A percentile compares a stretch with the other conserved stretches of the same genome.
Conservation (phyloP, 1,139 yeast genomes). For the Yamadazyma triangularis region DNA sequence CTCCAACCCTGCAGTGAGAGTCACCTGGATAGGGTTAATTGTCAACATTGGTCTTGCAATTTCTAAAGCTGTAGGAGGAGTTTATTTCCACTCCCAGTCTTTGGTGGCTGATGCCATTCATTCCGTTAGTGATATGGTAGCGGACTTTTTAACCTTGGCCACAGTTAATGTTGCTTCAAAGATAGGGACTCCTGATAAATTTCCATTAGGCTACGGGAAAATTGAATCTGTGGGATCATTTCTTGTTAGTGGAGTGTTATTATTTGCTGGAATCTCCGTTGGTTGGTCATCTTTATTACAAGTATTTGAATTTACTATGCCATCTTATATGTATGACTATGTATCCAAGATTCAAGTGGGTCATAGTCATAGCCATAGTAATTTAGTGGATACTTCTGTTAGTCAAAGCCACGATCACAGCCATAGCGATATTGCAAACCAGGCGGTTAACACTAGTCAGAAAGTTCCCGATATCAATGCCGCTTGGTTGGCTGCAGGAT, state of each 20-base stretch:
- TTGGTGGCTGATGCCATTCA: conserved; percentile 92
- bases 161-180: conserved; percentile 77
- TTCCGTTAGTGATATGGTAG: conserved; percentile 82
- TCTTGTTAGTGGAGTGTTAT: conserved; percentile 75
- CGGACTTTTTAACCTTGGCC: conserved; percentile 83
- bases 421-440: conserved; percentile 17
- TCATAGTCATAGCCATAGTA: conserved; percentile 49
- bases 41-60: conserved; percentile 83
- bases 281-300: conserved; percentile 83
- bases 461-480: conserved; percentile 75
- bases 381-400: conserved; percentile 1
- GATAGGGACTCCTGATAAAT: conserved; percentile 55
- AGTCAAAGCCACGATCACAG: conserved; percentile 32
- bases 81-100: conserved; percentile 91
- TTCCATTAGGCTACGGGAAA: conserved; percentile 90
- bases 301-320: conserved; percentile 63
- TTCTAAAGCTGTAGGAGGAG: conserved; percentile 85
- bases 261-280: conserved; percentile 85
- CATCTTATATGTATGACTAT: conserved; percentile 43
- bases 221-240: conserved; percentile 89
- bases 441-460: conserved; percentile 5
- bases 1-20: conserved; percentile 81
- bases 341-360: conserved; percentile 45
- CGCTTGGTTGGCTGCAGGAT: conserved; percentile 92
- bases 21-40: conserved; percentile 86